Percentiles rank a stretch among this genome's conserved stretches.
These are phyloP conservation scores for Phytophthora citricola DNA, from an alignment of 352 stramenopile genomes.

Conservation along the genomic window DNA sequence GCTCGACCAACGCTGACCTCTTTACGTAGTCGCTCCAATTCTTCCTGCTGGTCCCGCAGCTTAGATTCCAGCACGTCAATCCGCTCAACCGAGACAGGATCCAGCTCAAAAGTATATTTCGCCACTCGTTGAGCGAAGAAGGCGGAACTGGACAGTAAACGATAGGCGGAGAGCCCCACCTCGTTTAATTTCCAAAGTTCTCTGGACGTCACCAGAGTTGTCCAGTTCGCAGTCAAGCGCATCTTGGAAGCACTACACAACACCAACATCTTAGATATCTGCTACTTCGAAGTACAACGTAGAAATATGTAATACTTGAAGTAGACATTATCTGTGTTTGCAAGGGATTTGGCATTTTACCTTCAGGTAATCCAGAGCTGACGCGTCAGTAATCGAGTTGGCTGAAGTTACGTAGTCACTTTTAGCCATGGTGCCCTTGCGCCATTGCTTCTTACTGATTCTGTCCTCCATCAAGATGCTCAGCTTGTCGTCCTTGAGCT, in stretches of 20 bases:
- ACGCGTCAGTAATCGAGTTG: conserved; percentile 18
- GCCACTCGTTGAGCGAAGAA: conserved; percentile 9
- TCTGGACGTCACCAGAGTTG: conserved; percentile 6
- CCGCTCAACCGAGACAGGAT: conserved; percentile 20
- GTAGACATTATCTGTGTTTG: too few species aligned
- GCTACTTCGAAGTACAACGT: background rate
- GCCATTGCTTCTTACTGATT: conserved; percentile 29
- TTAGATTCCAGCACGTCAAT: conserved; percentile 30
- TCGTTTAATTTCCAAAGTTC: background rate
- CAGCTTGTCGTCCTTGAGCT: conserved; percentile 19
- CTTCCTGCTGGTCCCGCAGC: conserved; percentile 9
- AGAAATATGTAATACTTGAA: too few species aligned
- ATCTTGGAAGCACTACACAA: conserved; percentile 30
- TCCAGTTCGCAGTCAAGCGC: conserved; percentile 10
- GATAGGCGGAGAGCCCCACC: conserved; percentile 4
- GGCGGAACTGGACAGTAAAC: conserved; percentile 12
- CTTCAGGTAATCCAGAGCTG: conserved; percentile 15
- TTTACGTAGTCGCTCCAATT: background rate
- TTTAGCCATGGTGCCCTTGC: conserved; percentile 20
- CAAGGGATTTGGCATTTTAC: background rate
- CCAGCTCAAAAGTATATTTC: conserved; percentile 25
- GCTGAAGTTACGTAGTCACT: conserved; percentile 11
- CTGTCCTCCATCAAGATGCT: conserved; percentile 32
- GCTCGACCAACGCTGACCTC: background rate
- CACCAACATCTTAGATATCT: background rate